These are phyloP conservation scores for Pseudoperonospora humuli DNA, from an alignment of 352 stramenopile species.

Conservation along the genomic window DNA sequence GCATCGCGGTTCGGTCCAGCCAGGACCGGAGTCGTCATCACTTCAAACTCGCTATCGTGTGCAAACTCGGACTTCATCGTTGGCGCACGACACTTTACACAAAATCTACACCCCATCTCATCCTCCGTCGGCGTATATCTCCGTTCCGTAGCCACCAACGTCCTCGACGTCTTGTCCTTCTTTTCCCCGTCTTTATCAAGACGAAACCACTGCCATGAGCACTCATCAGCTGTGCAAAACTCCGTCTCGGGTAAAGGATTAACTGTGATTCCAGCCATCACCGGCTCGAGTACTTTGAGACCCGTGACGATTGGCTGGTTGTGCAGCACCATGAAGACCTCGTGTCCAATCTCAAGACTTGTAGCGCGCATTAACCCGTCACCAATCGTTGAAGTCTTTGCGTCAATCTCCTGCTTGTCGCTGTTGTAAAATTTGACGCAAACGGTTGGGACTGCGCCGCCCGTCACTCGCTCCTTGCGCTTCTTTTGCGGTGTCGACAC, in stretches of 20 bases:
- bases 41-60: conserved; percentile 26
- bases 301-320: conserved; percentile 56
- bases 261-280: conserved; percentile 41
- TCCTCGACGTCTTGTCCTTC: neutral
- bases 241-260: conserved; percentile 43
- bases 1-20: conserved; percentile 42
- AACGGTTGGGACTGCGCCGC: conserved; percentile 13
- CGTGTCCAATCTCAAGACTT: conserved; percentile 33
- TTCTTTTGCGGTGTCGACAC: conserved; percentile 14
- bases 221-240: conserved; percentile 58
- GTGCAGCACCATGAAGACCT: conserved; percentile 38
- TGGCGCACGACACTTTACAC: conserved; percentile 48
- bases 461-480: conserved; percentile 1
- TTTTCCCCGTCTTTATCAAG: conserved; percentile 8
- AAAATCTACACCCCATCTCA: conserved; percentile 42
- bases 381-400: conserved; percentile 26
- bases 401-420: conserved; percentile 25
- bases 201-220: conserved; percentile 54
- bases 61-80: conserved; percentile 22
- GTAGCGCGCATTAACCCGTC: conserved; percentile 39
- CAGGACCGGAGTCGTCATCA: conserved; percentile 31
- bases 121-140: conserved; percentile 33
- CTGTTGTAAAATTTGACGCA: conserved; percentile 38
- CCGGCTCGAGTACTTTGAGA: conserved; percentile 36
- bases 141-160: conserved; percentile 14